Percentiles rank a stretch among this genome's conserved stretches.
Evolutionary conservation across 495 filamentous ascomycete species (phyloP).

Genomic region (Lophiostoma macrostomum): DNA sequence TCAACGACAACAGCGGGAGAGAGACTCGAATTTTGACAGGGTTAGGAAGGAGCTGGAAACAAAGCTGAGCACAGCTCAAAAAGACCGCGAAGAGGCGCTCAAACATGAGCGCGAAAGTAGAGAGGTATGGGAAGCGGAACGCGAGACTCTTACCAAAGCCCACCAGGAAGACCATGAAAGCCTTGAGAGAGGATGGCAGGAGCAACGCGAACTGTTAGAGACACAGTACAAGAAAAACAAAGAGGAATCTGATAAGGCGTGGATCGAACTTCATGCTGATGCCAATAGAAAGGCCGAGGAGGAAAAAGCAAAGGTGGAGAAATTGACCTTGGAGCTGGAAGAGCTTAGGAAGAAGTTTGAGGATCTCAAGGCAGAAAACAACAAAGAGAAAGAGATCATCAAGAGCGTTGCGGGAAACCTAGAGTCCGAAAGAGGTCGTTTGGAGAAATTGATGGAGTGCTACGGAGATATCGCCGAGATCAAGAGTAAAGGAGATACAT

Average conservation of each 20-base stretch:
- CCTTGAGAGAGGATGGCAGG: conserved; percentile 32
- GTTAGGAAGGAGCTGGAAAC: conserved; percentile 30
- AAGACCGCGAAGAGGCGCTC: conserved; percentile 34
- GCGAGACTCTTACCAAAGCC: conserved; percentile 27
- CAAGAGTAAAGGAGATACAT: conserved; percentile 58
- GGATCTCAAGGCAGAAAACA: conserved; percentile 36
- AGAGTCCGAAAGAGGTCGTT: conserved; percentile 53
- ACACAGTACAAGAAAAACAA: conserved; percentile 32
- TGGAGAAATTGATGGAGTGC: conserved; percentile 56
- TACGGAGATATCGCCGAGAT: conserved; percentile 60
- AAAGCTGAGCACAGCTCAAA: conserved; percentile 27
- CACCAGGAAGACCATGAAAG: conserved; percentile 33
- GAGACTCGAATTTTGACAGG: conserved; percentile 27
- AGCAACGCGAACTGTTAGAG: conserved; percentile 31
- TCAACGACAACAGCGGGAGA: conserved; percentile 27
- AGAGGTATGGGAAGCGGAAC: conserved; percentile 30
- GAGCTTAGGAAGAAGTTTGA: conserved; percentile 34
- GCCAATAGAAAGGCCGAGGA: conserved; percentile 41
- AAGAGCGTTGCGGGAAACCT: conserved; percentile 52
- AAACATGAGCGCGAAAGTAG: conserved; percentile 31
- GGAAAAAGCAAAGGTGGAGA: conserved; percentile 38
- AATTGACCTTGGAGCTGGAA: conserved; percentile 35
- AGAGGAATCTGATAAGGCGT: conserved; percentile 37
- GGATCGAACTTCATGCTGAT: conserved; percentile 44
- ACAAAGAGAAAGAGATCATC: conserved; percentile 42